Evolutionary conservation across 306 rosid genomes (phyloP).

Genomic region (Ormosia semicastrata): DNA sequence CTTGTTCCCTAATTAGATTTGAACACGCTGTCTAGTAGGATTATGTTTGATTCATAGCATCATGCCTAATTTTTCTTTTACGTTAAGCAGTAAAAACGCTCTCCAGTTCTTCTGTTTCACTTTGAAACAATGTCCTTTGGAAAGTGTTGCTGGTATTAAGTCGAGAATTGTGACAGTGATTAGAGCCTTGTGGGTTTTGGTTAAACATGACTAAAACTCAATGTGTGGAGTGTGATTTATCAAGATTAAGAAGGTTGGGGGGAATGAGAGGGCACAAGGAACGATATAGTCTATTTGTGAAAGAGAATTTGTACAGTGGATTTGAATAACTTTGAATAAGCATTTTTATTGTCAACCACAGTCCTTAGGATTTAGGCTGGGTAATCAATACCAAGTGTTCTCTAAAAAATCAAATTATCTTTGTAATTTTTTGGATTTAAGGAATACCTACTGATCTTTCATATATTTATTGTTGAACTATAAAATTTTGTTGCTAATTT

Average conservation of each 20-base stretch:
- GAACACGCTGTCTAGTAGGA: neutral
- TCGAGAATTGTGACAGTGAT: neutral
- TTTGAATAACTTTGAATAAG: neutral
- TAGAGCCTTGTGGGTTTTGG: neutral
- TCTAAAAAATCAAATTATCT: neutral
- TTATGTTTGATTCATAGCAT: neutral
- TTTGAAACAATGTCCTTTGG: neutral
- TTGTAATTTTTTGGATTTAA: neutral
- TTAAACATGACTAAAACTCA: neutral
- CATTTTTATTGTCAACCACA: neutral
- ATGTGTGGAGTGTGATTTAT: neutral
- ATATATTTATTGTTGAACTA: neutral
- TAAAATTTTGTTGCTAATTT: neutral
- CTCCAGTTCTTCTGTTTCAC: neutral
- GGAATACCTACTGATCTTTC: conserved; percentile 1
- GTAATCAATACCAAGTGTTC: neutral
- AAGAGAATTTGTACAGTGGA: neutral
- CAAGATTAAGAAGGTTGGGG: neutral
- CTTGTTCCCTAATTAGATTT: neutral
- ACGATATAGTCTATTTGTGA: neutral
- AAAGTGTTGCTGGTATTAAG: neutral
- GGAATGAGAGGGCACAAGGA: neutral
- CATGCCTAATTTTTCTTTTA: neutral
- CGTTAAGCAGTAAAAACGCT: neutral
- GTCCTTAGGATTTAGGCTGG: neutral